These are phyloP conservation scores for Diaporthe sp. DNA, from an alignment of 2,329 filamentous ascomycete genomes.

Conservation along the genomic window DNA sequence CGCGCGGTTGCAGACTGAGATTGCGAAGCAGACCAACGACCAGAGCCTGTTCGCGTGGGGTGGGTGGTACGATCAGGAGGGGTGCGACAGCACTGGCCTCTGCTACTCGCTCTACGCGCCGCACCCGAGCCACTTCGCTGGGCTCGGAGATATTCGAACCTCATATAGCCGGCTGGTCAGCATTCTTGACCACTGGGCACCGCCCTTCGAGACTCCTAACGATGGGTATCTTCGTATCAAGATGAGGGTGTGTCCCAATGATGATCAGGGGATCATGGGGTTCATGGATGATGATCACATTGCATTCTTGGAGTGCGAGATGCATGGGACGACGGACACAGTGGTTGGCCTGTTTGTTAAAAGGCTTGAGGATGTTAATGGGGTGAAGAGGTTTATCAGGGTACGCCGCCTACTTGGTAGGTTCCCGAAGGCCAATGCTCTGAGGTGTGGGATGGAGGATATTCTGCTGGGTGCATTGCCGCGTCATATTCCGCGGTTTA, in stretches of 20 bases:
- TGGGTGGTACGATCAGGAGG: background rate
- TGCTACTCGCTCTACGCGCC: constrained; percentile 30
- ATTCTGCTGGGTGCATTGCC: constrained; percentile 30
- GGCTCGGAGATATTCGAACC: constrained; percentile 16
- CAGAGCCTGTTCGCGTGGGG: constrained; percentile 45
- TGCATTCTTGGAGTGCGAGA: constrained; percentile 33
- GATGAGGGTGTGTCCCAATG: constrained; percentile 29
- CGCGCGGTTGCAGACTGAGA: constrained; percentile 43
- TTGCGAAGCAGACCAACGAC: constrained; percentile 43
- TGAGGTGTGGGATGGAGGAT: constrained; percentile 18
- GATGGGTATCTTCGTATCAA: constrained; percentile 36
- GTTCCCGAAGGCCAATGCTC: background rate
- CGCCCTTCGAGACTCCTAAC: constrained; percentile 34
- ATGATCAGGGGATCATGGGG: constrained; percentile 1
- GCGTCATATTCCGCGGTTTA: constrained; percentile 16
- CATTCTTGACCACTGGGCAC: constrained; percentile 34
- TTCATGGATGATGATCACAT: constrained; percentile 38
- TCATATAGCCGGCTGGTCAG: constrained; percentile 18
- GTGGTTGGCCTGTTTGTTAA: constrained; percentile 33
- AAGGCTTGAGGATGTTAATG: constrained; percentile 32
- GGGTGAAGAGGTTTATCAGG: constrained; percentile 16
- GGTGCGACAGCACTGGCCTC: background rate
- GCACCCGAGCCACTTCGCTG: constrained; percentile 19
- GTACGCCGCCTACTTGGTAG: constrained; percentile 22
- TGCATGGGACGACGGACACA: constrained; percentile 19